Evolutionary conservation across 148 eudicot species (phyloP), one percentile per base, ranked within the genome.

Genomic region (Camellia sinensis): DNA sequence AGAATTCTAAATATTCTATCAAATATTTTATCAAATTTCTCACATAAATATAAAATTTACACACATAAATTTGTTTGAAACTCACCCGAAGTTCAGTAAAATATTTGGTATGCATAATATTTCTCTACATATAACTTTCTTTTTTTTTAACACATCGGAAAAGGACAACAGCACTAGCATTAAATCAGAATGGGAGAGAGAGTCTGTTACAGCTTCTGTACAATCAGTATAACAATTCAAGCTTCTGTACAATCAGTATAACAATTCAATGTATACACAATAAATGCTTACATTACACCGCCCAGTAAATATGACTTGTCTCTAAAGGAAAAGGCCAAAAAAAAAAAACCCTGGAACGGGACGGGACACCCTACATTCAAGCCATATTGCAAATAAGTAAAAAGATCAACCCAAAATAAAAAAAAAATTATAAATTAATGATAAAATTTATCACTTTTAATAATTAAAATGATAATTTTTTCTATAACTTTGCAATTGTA

Each of bases 241-340:
- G 40, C 80, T 37, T 67, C 63, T 53, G 64, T 67, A 41, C 80
- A 53, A 78, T 78, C 80, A 52, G 10, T 78, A 50, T 78, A 37
- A 41, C 66, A 67, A 0, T 46, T 67, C 80, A 78, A 78, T 66
- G 46, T 67, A 53, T 67, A 54, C 64, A 53, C 80, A 67, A 67
- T 50, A 46, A 66, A 29, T 77, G 73, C 73, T 64, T 72, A 45
- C 57, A 17, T 53, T 37, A 41, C 19, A 41, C 19, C 45, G 2
- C 43, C 78, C 79, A 45, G 29, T 65, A 14, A 4, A 22, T 7
- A 48, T 77, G 48, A 65, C 62, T 52, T 7, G 72, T 66, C 80
- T 29, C 72, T 22, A 2, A 7, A 0, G 12, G 0, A 6, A n/a
- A 46, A 46, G n/a, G n/a, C n/a, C n/a, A n/a, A n/a, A n/a, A n/a